Base-by-base conservation (phyloP, 306 rosid genomes). In the Acacia confusa region DNA sequence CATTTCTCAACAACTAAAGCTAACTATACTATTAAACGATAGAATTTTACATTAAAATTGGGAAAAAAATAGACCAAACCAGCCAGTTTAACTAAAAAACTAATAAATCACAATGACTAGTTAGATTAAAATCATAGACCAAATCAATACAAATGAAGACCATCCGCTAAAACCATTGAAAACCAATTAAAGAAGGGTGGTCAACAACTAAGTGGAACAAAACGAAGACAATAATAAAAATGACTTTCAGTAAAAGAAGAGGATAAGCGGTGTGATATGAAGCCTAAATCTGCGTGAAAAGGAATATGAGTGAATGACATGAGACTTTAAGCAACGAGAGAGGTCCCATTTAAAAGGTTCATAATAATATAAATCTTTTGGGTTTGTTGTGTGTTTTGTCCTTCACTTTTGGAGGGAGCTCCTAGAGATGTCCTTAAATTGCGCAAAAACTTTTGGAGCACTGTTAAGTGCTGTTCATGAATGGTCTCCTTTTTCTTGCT, bases 381-480 rank as follows among this genome's bases (percentile, higher is more conserved):
- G 72, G 27, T 27, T 61, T 70, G 80, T 70, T 70, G 80, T 30
- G 80, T 30, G 34, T 30, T 30, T 3, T 70, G 80, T 36, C 75
- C 76, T 84, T 24, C 43, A 78, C 77, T 40, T 80, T 72, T 47
- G 64, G 7, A 10, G 64, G 6, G 43, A 55, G 20, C 40, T 48
- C 47, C 78, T 45, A 81, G 34, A 79, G 55, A 71, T 74, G 80
- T 82, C 91, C 89, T 89, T 82, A 84, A 87, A 81, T 89, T 89
- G 85, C 92, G 88, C 88, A 75, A 75, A 30, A 67, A 57, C 79
- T 79, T 83, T 77, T 38, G 24, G 60, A 44, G n/a, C 75, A 78
- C 84, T 64, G 83, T 79, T 82, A 70, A 70, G 78, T 85, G 73
- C 70, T 67, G 77, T 77, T 82, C 75, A 86, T 64, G 78, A 82